Percentiles rank a stretch among this genome's conserved stretches.
Conservation (phyloP, 108 stramenopile species). For the Skeletonema tropicum region DNA sequence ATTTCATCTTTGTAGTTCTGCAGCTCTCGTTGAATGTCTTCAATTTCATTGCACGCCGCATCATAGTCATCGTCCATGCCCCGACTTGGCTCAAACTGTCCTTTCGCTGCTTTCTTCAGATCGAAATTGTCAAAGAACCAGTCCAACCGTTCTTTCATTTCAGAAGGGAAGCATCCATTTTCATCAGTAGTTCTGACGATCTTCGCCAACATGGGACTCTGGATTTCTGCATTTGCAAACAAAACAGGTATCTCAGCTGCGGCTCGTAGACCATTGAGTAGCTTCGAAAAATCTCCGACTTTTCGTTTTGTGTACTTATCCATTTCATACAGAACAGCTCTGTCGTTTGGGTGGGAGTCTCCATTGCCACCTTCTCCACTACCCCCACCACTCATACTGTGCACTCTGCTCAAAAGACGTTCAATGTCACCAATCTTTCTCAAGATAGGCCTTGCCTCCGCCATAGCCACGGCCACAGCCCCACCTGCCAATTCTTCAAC, state of each 20-base stretch:
- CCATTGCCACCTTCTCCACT: slow-evolving; percentile 13
- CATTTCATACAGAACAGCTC: slow-evolving; percentile 95
- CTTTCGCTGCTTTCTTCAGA: slow-evolving; percentile 80
- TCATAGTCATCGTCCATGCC: slow-evolving; percentile 95
- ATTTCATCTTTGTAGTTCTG: slow-evolving; percentile 87
- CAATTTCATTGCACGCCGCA: slow-evolving; percentile 80
- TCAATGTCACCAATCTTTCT: slow-evolving; percentile 93
- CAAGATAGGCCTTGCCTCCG: slow-evolving; percentile 70
- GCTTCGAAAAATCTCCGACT: slow-evolving; percentile 87
- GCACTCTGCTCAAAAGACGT: slow-evolving; percentile 90
- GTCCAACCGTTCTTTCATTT: slow-evolving; percentile 78
- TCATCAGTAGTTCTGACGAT: slow-evolving; percentile 69
- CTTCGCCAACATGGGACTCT: slow-evolving; percentile 72
- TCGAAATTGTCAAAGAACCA: slow-evolving; percentile 96
- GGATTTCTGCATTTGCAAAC: slow-evolving; percentile 75
- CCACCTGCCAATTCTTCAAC: slow-evolving; percentile 90
- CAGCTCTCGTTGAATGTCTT: slow-evolving; percentile 73
- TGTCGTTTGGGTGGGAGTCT: slow-evolving; percentile 87
- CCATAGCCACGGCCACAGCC: slow-evolving; percentile 68
- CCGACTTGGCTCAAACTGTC: slow-evolving; percentile 83
- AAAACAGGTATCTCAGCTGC: slow-evolving; percentile 73
- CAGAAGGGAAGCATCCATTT: slow-evolving; percentile 88
- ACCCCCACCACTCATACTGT: slow-evolving; percentile 85
- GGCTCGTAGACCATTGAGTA: slow-evolving; percentile 75
- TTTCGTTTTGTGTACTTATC: slow-evolving; percentile 92